Conservation (phyloP, 345 rosid species). For the Mercurialis annua region DNA sequence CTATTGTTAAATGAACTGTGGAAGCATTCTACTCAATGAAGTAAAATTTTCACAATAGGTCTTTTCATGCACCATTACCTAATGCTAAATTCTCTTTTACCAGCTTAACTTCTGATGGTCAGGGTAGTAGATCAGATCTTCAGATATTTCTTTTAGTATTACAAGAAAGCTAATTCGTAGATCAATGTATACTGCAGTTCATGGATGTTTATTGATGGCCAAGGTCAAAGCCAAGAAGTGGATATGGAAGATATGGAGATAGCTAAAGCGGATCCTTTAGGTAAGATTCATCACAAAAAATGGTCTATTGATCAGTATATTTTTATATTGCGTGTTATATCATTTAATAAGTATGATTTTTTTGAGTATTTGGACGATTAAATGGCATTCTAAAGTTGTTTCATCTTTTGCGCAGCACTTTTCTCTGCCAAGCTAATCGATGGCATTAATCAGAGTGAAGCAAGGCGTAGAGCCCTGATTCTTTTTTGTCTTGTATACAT, state of each 20-base stretch:
- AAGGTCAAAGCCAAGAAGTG: slow-evolving; percentile 54
- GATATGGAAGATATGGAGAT: slow-evolving; percentile 51
- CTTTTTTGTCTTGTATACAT: slow-evolving; percentile 72
- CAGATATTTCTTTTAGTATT: not conserved
- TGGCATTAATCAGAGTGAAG: slow-evolving; percentile 77
- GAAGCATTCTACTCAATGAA: no score
- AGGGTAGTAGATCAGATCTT: no score
- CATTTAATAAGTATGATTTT: not conserved
- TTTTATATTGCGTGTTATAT: not conserved
- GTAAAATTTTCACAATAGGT: no score
- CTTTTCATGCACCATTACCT: no score
- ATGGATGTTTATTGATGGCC: slow-evolving; percentile 58
- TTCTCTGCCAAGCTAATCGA: slow-evolving; percentile 69
- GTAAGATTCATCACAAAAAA: slow-evolving; percentile 29
- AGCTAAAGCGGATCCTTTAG: slow-evolving; percentile 60
- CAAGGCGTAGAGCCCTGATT: slow-evolving; percentile 71
- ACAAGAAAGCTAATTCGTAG: not conserved
- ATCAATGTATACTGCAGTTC: slow-evolving; percentile 41
- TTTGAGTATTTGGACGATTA: not conserved
- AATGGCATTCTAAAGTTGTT: slow-evolving; percentile 11
- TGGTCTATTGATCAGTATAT: not conserved
- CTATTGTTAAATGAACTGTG: not conserved
- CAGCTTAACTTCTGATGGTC: no score
- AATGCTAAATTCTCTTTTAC: no score
- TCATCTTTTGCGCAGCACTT: slow-evolving; percentile 52